Conservation (phyloP, 225 moss, liverwort and hornwort genomes). For the Pleurozium schreberi region DNA sequence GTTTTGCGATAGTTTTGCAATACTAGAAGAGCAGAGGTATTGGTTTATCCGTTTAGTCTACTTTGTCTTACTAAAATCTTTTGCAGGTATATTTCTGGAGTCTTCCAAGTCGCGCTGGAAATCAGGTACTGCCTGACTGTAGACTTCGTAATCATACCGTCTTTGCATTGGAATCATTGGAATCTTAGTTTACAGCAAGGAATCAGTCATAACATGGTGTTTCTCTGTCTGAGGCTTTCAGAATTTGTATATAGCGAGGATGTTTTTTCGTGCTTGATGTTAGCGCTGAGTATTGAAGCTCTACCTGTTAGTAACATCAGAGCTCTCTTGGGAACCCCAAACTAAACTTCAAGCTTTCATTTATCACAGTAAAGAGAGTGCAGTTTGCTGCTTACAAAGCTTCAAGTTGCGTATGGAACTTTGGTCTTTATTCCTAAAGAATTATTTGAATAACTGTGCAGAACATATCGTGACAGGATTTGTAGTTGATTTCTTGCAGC, state of each 20-base stretch:
- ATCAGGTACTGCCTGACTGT: slow-evolving; percentile 33
- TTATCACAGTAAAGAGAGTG: not conserved
- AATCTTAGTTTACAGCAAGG: not conserved
- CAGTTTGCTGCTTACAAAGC: not conserved
- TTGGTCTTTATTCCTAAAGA: not conserved
- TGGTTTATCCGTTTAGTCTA: not conserved
- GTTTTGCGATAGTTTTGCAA: not conserved
- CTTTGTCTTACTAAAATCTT: not conserved
- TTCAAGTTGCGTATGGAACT: not conserved
- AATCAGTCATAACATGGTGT: not conserved
- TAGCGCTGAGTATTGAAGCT: not conserved
- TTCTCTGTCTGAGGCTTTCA: not conserved
- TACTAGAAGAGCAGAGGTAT: not conserved
- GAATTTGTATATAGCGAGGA: not conserved
- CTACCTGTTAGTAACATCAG: not conserved
- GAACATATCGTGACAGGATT: not conserved
- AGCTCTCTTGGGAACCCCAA: not conserved
- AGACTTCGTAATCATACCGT: not conserved
- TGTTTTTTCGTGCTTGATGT: not conserved
- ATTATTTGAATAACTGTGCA: not conserved
- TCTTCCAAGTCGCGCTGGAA: slow-evolving; percentile 74
- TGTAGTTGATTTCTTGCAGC: slow-evolving; percentile 13
- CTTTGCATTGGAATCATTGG: not conserved
- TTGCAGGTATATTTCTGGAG: slow-evolving; percentile 88
- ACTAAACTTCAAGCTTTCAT: not conserved